Evolutionary conservation across 129 eudicot genomes (phyloP).

Genomic region (Helianthus annuus): DNA sequence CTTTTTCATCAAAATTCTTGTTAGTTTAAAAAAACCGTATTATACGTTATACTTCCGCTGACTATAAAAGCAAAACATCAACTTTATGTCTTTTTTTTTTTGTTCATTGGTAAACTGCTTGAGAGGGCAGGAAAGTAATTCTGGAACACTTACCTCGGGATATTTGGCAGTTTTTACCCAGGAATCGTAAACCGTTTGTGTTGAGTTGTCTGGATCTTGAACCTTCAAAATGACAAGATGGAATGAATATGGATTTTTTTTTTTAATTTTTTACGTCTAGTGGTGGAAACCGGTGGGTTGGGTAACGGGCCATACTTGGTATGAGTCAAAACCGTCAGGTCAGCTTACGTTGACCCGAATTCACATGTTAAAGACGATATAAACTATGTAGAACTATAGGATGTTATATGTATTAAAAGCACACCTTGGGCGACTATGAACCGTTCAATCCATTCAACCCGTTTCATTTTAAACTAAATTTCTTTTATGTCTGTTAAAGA

Average conservation of each 20-base stretch:
- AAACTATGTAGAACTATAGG: background rate
- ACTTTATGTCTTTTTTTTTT: background rate
- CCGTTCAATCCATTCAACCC: background rate
- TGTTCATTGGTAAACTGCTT: background rate
- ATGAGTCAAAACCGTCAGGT: background rate
- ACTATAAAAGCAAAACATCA: slow-evolving; percentile 9
- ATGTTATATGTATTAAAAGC: background rate
- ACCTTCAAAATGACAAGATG: slow-evolving; percentile 47
- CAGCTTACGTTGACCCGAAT: too few species aligned
- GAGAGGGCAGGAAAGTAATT: slow-evolving; percentile 4
- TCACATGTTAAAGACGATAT: too few species aligned
- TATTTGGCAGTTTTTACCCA: slow-evolving; percentile 50
- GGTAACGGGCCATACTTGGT: background rate
- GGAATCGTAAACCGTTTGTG: slow-evolving; percentile 72
- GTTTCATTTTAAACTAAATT: background rate
- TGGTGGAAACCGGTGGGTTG: background rate
- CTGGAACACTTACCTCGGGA: slow-evolving; percentile 44
- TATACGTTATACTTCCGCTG: background rate
- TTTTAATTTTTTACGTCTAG: background rate
- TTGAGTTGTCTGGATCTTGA: slow-evolving; percentile 83
- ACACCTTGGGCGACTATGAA: background rate
- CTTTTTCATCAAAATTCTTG: slow-evolving; percentile 37
- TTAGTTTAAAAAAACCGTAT: slow-evolving; percentile 5
- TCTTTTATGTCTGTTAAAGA: too few species aligned
- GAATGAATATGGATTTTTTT: background rate